Evolutionary conservation across 306 rosid genomes (phyloP), one percentile per base, ranked within the genome.

Genomic region (Dicorynia guianensis): DNA sequence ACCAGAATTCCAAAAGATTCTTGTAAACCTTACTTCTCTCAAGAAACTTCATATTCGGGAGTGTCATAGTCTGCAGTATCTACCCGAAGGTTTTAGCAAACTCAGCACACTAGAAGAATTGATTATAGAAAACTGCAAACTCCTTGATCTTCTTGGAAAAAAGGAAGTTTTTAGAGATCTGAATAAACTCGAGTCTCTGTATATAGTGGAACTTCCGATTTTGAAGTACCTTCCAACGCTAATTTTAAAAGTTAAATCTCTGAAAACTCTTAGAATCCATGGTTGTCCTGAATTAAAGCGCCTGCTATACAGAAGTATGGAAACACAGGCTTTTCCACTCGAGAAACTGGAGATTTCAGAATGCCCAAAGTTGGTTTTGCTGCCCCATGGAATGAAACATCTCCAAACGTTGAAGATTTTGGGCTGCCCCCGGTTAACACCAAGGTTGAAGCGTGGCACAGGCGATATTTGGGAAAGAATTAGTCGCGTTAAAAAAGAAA

Each of bases 11-110:
- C 34, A 63, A 17, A 3, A 49, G 55, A 7, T 12, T 52, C 4
- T 63, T 1, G 9, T 19, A 2, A 33, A 33, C 14, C 60, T 68
- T 1, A 12, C 11, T 14, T 68, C 25, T 33, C 46, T 48, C 43
- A 2, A n/a, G 7, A 2, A 1, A 4, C 58, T 67, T 0, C 3
- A n/a, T 1, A 48, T 67, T 25, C 3, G 12, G 0, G 0, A 1
- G 0, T 67, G 59, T 15, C 72, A 4, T 30, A 9, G 15, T 0
- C 57, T 67, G 5, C 25, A 0, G 34, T 48, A 6, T 14, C 42
- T 49, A 3, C n/a, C 43, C 4, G 0, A 8, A 11, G 44, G 44
- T 47, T 47, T 67, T 17, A 20, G 14, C 12, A 1, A 19, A 25
- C 62, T n/a, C 5, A 39, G 7, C 25, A 62, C 36, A 2, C 39